phyloP scores from a whole-genome alignment of 805 yeast genomes.

The Saccharomycopsis schoenii region DNA sequence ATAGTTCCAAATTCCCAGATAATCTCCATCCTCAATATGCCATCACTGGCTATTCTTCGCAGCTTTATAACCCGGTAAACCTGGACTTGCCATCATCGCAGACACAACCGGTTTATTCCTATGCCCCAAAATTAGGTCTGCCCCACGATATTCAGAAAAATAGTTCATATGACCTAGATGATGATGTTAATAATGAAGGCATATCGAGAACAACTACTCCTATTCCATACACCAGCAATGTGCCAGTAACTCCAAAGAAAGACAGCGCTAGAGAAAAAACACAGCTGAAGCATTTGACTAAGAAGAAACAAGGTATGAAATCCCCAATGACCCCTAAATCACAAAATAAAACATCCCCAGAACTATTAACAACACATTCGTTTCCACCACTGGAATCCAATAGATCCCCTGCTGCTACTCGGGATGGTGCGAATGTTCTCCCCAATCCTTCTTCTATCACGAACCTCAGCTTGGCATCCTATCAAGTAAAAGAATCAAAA shows the following conservation, averaged over 20 bases:
- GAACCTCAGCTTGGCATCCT: neutral
- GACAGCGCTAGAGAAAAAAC: neutral
- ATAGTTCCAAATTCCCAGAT: neutral
- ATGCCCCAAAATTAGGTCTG: neutral
- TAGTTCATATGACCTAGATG: neutral
- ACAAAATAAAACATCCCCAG: neutral
- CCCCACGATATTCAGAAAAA: neutral
- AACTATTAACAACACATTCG: neutral
- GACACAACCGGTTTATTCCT: neutral
- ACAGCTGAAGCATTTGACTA: neutral
- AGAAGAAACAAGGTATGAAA: neutral
- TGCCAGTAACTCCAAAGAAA: neutral
- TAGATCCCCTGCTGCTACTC: neutral
- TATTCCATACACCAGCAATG: neutral
- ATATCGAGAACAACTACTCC: neutral
- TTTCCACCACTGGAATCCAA: neutral
- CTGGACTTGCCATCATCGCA: neutral
- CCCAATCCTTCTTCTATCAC: neutral
- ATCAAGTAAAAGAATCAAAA: slow-evolving; percentile 9
- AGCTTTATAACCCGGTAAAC: neutral
- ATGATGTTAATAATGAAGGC: neutral
- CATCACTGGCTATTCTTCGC: neutral
- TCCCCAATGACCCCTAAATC: neutral
- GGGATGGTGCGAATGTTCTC: neutral
- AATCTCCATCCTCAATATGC: neutral